Evolutionary conservation across 2,329 filamentous ascomycete genomes (phyloP).

Genomic region (Fusarium lyarnte): DNA sequence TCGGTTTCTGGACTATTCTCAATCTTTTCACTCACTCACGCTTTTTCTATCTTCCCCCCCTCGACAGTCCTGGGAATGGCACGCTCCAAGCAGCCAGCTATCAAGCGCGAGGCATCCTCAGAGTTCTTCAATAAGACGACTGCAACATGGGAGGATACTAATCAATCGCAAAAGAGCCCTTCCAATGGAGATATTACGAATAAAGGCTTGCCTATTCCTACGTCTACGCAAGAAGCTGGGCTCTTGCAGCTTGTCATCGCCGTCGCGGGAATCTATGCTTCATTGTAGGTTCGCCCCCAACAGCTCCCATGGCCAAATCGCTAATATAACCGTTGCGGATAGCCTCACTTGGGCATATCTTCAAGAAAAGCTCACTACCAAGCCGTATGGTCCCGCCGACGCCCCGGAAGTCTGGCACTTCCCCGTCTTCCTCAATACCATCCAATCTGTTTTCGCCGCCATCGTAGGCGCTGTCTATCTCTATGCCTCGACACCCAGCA

Average conservation of each 20-base stretch:
- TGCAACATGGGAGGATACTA: slow-evolving; percentile 48
- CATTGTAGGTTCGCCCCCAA: slow-evolving; percentile 73
- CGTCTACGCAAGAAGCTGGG: slow-evolving; percentile 63
- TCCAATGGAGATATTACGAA: slow-evolving; percentile 41
- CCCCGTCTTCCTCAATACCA: slow-evolving; percentile 94
- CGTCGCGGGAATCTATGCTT: slow-evolving; percentile 95
- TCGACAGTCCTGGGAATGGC: slow-evolving; percentile 63
- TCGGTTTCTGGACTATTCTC: background rate
- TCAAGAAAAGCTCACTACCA: slow-evolving; percentile 97
- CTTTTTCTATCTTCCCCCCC: background rate
- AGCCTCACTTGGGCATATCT: slow-evolving; percentile 96
- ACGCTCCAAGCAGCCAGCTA: slow-evolving; percentile 74
- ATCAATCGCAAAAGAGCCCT: slow-evolving; percentile 41
- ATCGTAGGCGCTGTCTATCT: slow-evolving; percentile 86
- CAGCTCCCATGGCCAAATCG: background rate
- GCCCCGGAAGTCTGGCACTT: slow-evolving; percentile 85
- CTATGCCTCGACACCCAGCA: slow-evolving; percentile 65
- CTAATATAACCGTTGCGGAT: slow-evolving; percentile 2
- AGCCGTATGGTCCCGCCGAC: slow-evolving; percentile 74
- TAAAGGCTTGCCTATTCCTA: slow-evolving; percentile 38
- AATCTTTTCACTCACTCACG: background rate
- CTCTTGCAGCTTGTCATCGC: slow-evolving; percentile 82
- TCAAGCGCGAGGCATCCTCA: slow-evolving; percentile 73
- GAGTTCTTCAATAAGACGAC: slow-evolving; percentile 67
- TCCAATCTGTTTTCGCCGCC: slow-evolving; percentile 91